Percentiles rank a stretch among this genome's conserved stretches.
Conservation (phyloP, 257 asterid genomes). For the Nemophila menziesii region DNA sequence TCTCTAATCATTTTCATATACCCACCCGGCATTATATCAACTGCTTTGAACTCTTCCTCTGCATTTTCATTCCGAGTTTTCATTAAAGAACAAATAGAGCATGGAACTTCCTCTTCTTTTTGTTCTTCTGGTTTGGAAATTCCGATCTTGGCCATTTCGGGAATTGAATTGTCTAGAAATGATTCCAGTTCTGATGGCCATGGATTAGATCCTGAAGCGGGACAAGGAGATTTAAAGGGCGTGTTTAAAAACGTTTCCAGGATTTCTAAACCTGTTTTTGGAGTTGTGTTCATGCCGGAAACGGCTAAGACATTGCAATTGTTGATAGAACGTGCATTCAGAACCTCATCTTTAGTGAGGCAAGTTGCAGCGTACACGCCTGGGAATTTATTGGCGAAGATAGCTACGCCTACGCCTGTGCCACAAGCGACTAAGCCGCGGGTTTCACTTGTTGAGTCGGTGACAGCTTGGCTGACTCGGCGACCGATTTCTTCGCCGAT, state of each 20-base stretch:
- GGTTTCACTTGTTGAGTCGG: conserved; percentile 30
- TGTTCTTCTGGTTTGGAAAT: neutral
- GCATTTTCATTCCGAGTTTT: conserved; percentile 37
- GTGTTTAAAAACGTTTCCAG: conserved; percentile 51
- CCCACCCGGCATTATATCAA: conserved; percentile 80
- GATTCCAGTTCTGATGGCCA: conserved; percentile 67
- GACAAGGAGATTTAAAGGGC: conserved; percentile 74
- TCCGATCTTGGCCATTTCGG: conserved; percentile 56
- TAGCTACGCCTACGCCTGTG: conserved; percentile 78
- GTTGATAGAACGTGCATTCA: conserved; percentile 67
- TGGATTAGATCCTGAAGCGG: conserved; percentile 66
- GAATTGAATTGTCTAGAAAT: conserved; percentile 40
- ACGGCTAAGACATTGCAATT: conserved; percentile 73
- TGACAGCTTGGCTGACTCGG: conserved; percentile 51
- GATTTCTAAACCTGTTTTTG: conserved; percentile 41
- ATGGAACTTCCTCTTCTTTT: conserved; percentile 17
- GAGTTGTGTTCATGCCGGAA: conserved; percentile 55
- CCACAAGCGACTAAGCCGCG: conserved; percentile 86
- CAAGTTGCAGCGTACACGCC: conserved; percentile 82
- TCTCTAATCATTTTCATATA: conserved; percentile 59
- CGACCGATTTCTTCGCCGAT: conserved; percentile 70
- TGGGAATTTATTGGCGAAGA: conserved; percentile 84
- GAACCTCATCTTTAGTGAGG: conserved; percentile 53
- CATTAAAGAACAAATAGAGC: conserved; percentile 46
- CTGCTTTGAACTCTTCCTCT: conserved; percentile 37